Evolutionary conservation across 495 filamentous ascomycete species (phyloP).

Genomic region (Lichina pygmaea): DNA sequence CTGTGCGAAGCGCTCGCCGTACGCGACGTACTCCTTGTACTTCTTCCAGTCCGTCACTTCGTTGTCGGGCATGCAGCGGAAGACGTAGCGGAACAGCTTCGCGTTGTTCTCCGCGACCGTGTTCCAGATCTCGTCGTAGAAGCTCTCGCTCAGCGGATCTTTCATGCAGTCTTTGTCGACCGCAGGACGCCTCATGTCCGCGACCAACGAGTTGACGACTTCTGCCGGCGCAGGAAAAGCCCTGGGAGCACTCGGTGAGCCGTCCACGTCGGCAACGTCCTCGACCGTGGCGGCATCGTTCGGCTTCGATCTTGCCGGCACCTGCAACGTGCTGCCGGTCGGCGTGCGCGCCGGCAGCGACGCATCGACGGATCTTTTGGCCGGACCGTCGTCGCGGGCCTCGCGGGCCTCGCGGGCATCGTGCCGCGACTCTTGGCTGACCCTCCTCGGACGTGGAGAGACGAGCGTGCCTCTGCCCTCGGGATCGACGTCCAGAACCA

Average conservation of each 20-base stretch:
- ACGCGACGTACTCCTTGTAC: constrained; percentile 68
- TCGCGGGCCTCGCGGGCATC: neutral
- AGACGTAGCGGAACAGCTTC: constrained; percentile 71
- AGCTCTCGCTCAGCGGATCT: constrained; percentile 60
- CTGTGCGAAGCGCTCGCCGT: constrained; percentile 52
- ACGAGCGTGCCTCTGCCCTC: constrained; percentile 31
- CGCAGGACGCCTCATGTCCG: constrained; percentile 37
- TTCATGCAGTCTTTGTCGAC: constrained; percentile 44
- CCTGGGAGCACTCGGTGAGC: constrained; percentile 24
- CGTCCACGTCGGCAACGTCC: constrained; percentile 62
- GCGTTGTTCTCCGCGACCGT: constrained; percentile 85
- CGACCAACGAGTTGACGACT: constrained; percentile 26
- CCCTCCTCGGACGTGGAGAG: neutral
- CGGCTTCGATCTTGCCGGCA: neutral
- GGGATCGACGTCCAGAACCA: constrained; percentile 26
- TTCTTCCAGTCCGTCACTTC: constrained; percentile 85
- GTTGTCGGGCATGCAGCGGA: constrained; percentile 88
- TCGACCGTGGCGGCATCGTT: constrained; percentile 15
- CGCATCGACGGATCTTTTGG: neutral
- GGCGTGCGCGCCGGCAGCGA: neutral
- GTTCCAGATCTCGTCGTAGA: constrained; percentile 73
- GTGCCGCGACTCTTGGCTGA: too few relatives aligned
- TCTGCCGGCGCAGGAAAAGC: constrained; percentile 7
- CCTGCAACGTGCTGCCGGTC: neutral
- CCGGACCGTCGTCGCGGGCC: neutral